phyloP scores from a whole-genome alignment of 176 grass and related monocot species.

The Phragmites australis region DNA sequence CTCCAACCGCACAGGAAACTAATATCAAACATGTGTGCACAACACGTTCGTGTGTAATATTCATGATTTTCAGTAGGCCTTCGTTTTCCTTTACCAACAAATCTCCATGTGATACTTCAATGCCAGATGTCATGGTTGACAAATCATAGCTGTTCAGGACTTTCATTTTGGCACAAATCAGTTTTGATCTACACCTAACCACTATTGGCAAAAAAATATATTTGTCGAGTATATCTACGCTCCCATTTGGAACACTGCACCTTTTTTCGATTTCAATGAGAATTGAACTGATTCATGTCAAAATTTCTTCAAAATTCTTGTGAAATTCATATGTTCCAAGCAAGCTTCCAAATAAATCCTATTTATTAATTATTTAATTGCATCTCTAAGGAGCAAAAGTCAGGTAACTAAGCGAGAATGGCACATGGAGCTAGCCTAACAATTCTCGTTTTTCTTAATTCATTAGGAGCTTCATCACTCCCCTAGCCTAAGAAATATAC shows the following conservation, averaged over 20 bases:
- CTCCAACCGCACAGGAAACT: conserved; percentile 11
- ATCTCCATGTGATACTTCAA: conserved; percentile 20
- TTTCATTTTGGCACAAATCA: neutral
- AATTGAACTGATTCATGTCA: neutral
- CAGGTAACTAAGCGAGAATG: neutral
- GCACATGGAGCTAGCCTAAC: conserved; percentile 36
- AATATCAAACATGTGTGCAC: conserved; percentile 38
- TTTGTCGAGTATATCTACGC: neutral
- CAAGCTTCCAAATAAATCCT: neutral
- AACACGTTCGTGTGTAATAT: conserved; percentile 24
- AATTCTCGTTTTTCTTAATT: conserved; percentile 2
- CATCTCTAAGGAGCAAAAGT: conserved; percentile 8
- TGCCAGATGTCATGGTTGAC: conserved; percentile 25
- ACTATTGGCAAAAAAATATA: neutral
- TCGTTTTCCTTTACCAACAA: conserved; percentile 34
- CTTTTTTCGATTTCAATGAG: too few species aligned
- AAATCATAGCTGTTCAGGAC: neutral
- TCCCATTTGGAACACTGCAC: neutral
- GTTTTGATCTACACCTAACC: neutral
- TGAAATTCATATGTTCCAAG: too few species aligned
- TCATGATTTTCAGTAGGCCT: conserved; percentile 22
- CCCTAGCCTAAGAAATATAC: neutral
- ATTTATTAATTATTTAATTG: neutral
- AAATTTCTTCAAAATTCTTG: neutral
- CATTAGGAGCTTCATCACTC: neutral